These are phyloP conservation scores for Colletotrichum liriopes DNA, from an alignment of 2,329 filamentous ascomycete genomes.

Conservation along the genomic window DNA sequence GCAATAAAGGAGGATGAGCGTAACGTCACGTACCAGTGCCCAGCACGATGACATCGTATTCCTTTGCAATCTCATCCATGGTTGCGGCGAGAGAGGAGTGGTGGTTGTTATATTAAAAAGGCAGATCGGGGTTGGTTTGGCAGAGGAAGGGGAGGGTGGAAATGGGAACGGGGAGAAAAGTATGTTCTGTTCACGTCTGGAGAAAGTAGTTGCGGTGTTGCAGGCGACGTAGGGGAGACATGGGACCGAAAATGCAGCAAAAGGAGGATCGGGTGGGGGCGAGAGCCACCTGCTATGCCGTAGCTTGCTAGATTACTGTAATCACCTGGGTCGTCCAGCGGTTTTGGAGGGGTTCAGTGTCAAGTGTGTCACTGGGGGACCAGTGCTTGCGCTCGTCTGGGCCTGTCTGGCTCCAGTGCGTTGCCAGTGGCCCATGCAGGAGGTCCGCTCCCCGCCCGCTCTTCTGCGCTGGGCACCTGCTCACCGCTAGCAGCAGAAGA, in stretches of 20 bases:
- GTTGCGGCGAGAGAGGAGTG: slow-evolving; percentile 51
- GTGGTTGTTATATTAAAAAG: slow-evolving; percentile 11
- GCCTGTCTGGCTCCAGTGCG: slow-evolving; percentile 37
- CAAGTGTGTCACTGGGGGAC: slow-evolving; percentile 40
- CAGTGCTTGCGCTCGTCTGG: slow-evolving; percentile 34
- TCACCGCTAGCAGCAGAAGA: slow-evolving; percentile 36
- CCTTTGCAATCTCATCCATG: slow-evolving; percentile 98
- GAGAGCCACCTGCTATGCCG: slow-evolving; percentile 35
- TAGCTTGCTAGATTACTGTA: slow-evolving; percentile 28
- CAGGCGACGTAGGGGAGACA: slow-evolving; percentile 27
- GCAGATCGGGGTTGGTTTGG: slow-evolving; percentile 31
- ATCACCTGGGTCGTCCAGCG: background rate
- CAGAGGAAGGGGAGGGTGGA: slow-evolving; percentile 23
- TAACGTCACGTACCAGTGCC: slow-evolving; percentile 84
- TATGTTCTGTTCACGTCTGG: slow-evolving; percentile 33
- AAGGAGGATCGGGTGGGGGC: slow-evolving; percentile 37
- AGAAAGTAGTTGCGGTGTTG: slow-evolving; percentile 42
- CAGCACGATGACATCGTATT: slow-evolving; percentile 99
- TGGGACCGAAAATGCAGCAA: slow-evolving; percentile 42
- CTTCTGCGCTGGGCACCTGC: slow-evolving; percentile 36
- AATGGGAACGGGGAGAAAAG: slow-evolving; percentile 29
- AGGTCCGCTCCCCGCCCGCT: slow-evolving; percentile 40
- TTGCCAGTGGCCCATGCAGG: slow-evolving; percentile 33
- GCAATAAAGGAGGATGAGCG: slow-evolving; percentile 45
- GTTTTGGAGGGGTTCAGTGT: slow-evolving; percentile 40